phyloP scores from a whole-genome alignment of 768 basidiomycete genomes.

The button mushroom (Agaricus bisporus) region DNA sequence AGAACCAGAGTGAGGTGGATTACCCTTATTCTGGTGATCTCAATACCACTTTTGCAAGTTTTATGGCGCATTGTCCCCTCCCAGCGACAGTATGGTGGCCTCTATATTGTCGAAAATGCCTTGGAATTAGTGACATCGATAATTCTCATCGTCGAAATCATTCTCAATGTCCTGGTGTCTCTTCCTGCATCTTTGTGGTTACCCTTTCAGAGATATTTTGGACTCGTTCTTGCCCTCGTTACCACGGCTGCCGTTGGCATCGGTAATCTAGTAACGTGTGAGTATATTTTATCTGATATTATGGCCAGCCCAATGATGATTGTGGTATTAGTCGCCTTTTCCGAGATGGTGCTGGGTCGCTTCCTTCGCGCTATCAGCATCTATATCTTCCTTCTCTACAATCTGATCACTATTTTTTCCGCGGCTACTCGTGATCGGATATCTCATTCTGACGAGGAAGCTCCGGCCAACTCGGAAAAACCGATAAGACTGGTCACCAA shows the following conservation, averaged over 20 bases:
- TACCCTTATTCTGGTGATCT: slow-evolving; percentile 37
- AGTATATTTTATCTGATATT: slow-evolving; percentile 24
- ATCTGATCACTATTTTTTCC: slow-evolving; percentile 42
- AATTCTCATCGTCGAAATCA: slow-evolving; percentile 56
- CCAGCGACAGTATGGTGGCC: slow-evolving; percentile 31
- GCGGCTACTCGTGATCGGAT: neutral
- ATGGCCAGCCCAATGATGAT: neutral
- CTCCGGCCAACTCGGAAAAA: neutral
- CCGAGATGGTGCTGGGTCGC: slow-evolving; percentile 65
- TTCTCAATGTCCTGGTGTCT: slow-evolving; percentile 49
- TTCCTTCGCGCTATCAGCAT: slow-evolving; percentile 58
- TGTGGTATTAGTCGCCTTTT: slow-evolving; percentile 46
- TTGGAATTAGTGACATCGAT: slow-evolving; percentile 53
- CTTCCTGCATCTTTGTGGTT: slow-evolving; percentile 32
- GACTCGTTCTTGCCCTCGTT: slow-evolving; percentile 45
- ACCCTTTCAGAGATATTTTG: slow-evolving; percentile 39
- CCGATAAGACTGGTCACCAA: neutral
- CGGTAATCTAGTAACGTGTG: slow-evolving; percentile 52
- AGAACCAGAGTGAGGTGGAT: slow-evolving; percentile 49
- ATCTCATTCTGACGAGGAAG: neutral
- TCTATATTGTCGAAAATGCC: slow-evolving; percentile 54
- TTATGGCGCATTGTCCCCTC: slow-evolving; percentile 48
- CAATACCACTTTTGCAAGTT: slow-evolving; percentile 52
- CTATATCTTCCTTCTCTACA: slow-evolving; percentile 55
- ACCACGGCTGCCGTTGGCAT: slow-evolving; percentile 48